Conservation (phyloP, 441 rosid genomes). For the Arabidopsis lyrata region DNA sequence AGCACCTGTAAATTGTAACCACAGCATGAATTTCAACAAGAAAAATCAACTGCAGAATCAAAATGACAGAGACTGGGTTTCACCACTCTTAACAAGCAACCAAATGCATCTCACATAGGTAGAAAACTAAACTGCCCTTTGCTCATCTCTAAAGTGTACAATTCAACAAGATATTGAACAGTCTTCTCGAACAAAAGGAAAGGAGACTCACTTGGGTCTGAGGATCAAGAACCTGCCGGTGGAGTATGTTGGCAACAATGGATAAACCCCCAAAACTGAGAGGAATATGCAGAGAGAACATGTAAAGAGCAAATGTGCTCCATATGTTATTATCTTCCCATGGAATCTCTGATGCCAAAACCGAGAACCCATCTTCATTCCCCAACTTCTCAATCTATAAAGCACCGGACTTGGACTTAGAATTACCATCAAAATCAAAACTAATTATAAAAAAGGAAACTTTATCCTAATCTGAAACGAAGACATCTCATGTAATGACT, state of each 20-base stretch:
- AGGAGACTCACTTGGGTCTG: conserved; percentile 62
- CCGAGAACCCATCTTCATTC: conserved; percentile 58
- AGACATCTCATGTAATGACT: neutral
- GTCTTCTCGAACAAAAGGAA: neutral
- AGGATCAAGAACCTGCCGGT: conserved; percentile 67
- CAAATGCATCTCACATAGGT: neutral
- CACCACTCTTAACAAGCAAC: neutral
- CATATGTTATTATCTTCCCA: conserved; percentile 69
- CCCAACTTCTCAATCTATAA: conserved; percentile 30
- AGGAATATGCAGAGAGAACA: conserved; percentile 86
- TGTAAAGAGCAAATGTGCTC: conserved; percentile 75
- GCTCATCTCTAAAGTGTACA: neutral
- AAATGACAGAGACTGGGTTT: too few species aligned
- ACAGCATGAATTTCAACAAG: conserved; percentile 1
- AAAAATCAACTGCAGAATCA: neutral
- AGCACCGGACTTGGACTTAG: conserved; percentile 11
- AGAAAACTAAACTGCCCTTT: neutral
- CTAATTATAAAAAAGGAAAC: neutral
- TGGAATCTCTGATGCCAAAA: conserved; percentile 60
- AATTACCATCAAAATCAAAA: neutral
- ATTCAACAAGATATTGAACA: neutral
- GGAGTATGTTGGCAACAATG: conserved; percentile 61
- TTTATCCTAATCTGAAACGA: conserved; percentile 1
- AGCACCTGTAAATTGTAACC: conserved; percentile 53
- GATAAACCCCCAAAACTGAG: conserved; percentile 86